These are phyloP conservation scores for Akanthomyces muscarius DNA, from an alignment of 2,329 filamentous ascomycete genomes.

Conservation along the genomic window DNA sequence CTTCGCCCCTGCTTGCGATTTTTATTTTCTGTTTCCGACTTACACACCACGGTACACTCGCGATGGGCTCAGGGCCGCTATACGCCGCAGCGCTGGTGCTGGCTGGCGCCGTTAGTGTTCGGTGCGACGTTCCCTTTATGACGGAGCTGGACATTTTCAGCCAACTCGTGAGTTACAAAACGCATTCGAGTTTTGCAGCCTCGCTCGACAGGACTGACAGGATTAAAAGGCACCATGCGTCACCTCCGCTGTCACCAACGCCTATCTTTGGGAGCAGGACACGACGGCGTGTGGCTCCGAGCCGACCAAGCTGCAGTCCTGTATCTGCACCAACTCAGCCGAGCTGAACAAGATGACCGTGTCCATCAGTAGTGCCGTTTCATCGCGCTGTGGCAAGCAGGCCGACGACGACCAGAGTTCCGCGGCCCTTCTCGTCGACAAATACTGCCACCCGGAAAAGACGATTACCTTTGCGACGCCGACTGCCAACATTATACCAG, in stretches of 20 bases:
- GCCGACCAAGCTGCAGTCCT: constrained; percentile 41
- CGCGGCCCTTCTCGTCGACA: constrained; percentile 35
- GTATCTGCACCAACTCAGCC: constrained; percentile 44
- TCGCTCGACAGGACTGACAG: background rate
- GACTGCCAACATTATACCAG: constrained; percentile 31
- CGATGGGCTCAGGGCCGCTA: background rate
- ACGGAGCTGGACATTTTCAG: constrained; percentile 35
- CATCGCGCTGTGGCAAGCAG: constrained; percentile 37
- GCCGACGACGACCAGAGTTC: constrained; percentile 43
- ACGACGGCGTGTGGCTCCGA: constrained; percentile 33
- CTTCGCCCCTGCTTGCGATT: background rate
- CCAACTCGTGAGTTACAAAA: constrained; percentile 27
- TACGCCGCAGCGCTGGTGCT: background rate
- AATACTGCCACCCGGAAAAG: constrained; percentile 41
- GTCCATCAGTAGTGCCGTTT: constrained; percentile 33
- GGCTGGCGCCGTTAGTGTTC: background rate
- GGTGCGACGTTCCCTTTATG: constrained; percentile 30
- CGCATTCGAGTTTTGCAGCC: background rate
- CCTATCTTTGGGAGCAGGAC: constrained; percentile 37
- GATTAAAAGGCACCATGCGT: constrained; percentile 43
- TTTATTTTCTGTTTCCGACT: background rate
- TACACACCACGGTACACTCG: background rate
- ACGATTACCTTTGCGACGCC: constrained; percentile 35
- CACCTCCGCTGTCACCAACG: constrained; percentile 36
- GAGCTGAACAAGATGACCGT: constrained; percentile 26